Percentiles rank a stretch among this genome's conserved stretches.
phyloP scores from a whole-genome alignment of 106 monocot genomes.

The Narthecium ossifragum region DNA sequence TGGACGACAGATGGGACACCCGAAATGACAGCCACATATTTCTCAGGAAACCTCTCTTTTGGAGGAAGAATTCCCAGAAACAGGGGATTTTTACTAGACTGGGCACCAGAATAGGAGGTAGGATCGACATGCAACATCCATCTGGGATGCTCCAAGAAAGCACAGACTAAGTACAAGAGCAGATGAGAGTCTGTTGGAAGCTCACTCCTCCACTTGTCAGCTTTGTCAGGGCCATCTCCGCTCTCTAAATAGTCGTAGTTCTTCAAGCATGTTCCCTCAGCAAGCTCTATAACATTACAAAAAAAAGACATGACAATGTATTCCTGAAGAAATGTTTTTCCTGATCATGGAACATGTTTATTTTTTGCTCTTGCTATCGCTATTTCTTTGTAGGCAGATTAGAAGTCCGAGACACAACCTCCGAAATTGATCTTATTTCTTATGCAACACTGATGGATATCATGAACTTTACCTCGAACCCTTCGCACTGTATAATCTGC shows the following conservation, averaged over 20 bases:
- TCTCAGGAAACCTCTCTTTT: slow-evolving; percentile 93
- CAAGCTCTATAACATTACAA: slow-evolving; percentile 49
- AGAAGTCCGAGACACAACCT: too few species aligned
- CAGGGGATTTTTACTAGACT: slow-evolving; percentile 87
- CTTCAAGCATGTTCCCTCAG: slow-evolving; percentile 95
- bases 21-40: slow-evolving; percentile 85
- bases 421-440: too few species aligned
- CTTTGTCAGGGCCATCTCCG: slow-evolving; percentile 48
- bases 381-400: too few species aligned
- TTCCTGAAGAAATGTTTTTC: not conserved
- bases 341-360: too few species aligned
- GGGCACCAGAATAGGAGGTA: slow-evolving; percentile 67
- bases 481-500: slow-evolving; percentile 79
- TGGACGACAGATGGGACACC: slow-evolving; percentile 76
- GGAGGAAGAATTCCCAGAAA: slow-evolving; percentile 92
- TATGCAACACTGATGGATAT: not conserved
- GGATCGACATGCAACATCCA: slow-evolving; percentile 98
- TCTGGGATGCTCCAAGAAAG: slow-evolving; percentile 94
- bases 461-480: slow-evolving; percentile 50
- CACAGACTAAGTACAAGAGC: slow-evolving; percentile 68
- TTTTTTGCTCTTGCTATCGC: too few species aligned
- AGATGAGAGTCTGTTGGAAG: slow-evolving; percentile 87
- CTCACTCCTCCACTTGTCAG: slow-evolving; percentile 52
- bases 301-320: not conserved
- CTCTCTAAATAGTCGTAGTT: slow-evolving; percentile 66